A percentile compares a stretch with the other conserved stretches of the same genome.
phyloP scores from a whole-genome alignment of 2,329 filamentous ascomycete species.

The Talaromyces sp. region DNA sequence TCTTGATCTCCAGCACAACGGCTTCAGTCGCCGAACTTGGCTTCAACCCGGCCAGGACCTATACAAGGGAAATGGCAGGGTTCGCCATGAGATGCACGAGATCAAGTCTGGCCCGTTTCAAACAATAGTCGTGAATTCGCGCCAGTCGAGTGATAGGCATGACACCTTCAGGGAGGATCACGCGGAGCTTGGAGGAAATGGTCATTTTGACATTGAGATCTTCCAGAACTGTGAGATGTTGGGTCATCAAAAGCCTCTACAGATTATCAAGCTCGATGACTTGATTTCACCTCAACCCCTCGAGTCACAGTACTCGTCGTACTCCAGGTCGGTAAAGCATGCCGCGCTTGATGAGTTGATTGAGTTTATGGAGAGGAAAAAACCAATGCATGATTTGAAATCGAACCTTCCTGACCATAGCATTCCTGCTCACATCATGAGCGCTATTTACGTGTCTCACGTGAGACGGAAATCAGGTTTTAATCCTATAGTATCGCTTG shows the following conservation, averaged over 20 bases:
- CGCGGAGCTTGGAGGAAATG: background rate
- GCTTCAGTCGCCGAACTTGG: background rate
- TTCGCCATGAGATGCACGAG: slow-evolving; percentile 3
- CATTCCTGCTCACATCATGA: too few species aligned
- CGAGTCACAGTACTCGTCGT: background rate
- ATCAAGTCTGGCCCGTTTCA: background rate
- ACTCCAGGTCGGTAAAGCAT: background rate
- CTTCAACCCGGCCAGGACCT: background rate
- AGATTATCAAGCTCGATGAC: background rate
- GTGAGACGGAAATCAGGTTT: background rate
- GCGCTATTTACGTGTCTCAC: background rate
- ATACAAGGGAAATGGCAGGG: background rate
- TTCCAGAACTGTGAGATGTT: background rate
- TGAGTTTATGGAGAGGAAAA: background rate
- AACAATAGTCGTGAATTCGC: slow-evolving; percentile 3
- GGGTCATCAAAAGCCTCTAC: background rate
- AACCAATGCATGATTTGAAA: background rate
- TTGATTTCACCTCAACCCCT: background rate
- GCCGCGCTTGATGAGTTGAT: background rate
- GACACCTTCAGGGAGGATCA: background rate
- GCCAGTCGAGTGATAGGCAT: slow-evolving; percentile 1
- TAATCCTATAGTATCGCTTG: background rate
- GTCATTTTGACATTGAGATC: background rate
- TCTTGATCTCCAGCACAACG: background rate
- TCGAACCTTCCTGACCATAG: background rate